Evolutionary conservation across 495 filamentous ascomycete species (phyloP), one percentile per base, ranked within the genome.

Genomic region (Neurospora sp.): DNA sequence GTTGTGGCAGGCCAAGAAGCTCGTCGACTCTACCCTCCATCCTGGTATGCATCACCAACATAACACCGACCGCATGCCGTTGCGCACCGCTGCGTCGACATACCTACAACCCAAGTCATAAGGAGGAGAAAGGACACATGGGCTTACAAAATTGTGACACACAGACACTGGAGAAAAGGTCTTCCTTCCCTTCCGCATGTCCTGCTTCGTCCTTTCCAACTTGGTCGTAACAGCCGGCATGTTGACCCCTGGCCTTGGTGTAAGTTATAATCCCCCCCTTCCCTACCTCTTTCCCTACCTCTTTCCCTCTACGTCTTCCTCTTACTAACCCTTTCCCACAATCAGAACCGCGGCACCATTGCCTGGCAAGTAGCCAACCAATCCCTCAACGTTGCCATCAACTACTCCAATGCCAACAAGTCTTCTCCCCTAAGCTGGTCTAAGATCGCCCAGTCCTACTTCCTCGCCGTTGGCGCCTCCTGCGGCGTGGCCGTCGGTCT

Each of bases 301-400:
- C 70, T 71, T 74, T 69, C 5, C 27, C 31, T 20, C 46, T 42
- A 37, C 42, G n/a, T 31, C 12, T 62, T 31, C 20, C 37, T 62
- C 6, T 38, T 40, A 7, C 72, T 82, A 37, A 82, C 54, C 38
- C 14, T 14, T 35, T 12, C 11, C 12, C 39, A 3, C 31, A 39
- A 38, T 44, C 73, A 94, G 89, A 98, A 93, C 48, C 88, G 90
- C 31, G 96, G 95, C 39, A 97, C 93, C 8, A 87, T 99, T 41
- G 90, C 90, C 75, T 99, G 96, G 96, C 96, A 99, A 85, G 90
- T 97, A 72, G 89, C 92, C 62, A 99, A 99, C 82, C 96, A 99
- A 81, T 97, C 94, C 14, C 92, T 99, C 74, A 98, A 99, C 79
- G 96, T 99, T 20, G 94, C 93, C 54, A 96, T 99, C 86, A 99